Base-by-base conservation (phyloP, 768 basidiomycete species). In the Suillus occidentalis region DNA sequence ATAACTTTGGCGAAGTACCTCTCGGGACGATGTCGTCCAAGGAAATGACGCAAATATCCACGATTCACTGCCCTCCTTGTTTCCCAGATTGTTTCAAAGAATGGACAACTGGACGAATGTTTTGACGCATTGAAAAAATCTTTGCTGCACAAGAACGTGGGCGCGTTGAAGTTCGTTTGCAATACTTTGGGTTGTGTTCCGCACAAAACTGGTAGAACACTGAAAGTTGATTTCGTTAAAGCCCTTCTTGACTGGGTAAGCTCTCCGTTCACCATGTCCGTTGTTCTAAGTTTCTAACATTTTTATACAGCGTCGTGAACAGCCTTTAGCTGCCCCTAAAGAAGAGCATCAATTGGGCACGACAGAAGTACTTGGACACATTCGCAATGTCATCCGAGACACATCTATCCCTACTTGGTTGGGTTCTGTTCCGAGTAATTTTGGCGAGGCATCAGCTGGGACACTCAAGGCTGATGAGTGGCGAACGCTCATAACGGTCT, bases 341-440 rank as follows among this genome's bases (percentile, higher is more conserved):
- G 25, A 42, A 13, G 45, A 47, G 10, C 45, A 1, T 22, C 45
- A 47, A 2, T 47, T 47, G 3, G 45, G 45, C 3, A 45, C 9
- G 18, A 43, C 18, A 0, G 14, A 55, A 0, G 50, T 22, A 12
- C 45, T 65, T 22, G 0, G 7, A 20, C 45, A 28, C 8, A 64
- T 69, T 36, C 55, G 49, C 3, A 3, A 58, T 5, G 64, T 68
- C 40, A 67, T 67, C 37, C 4, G 22, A 12, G 18, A 60, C 10
- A 47, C 56, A 4, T n/a, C 55, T 16, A 43, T 47, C 0, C 73
- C 72, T 0, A 66, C 68, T 2, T 71, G 71, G 67, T 6, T 71
- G 3, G 49, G 56, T 25, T 63, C 64, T 1, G 67, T 70, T 1
- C 72, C 69, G 3, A 31, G 31, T 31, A 31, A 31, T 31, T 31